These are phyloP conservation scores for Vanderwaltozyma tropicalis DNA, from an alignment of 805 yeast species.

Conservation along the genomic window DNA sequence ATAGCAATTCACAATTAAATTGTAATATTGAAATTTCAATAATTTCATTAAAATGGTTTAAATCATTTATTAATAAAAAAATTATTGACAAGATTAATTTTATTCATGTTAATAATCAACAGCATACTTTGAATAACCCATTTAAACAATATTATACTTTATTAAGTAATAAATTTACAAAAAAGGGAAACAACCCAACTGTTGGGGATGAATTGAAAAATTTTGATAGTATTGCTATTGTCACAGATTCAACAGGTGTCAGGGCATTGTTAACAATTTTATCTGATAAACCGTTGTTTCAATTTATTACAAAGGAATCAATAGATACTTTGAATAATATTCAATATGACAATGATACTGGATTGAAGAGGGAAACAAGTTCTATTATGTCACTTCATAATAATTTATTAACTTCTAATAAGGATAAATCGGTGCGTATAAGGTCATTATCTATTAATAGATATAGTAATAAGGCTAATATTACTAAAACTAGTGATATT, in stretches of 20 bases:
- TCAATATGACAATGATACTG: conserved; percentile 7
- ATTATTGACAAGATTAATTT: conserved; percentile 15
- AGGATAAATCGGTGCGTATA: conserved; percentile 26
- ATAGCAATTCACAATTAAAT: conserved; percentile 4
- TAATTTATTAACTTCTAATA: conserved; percentile 24
- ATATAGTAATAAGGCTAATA: conserved; percentile 5
- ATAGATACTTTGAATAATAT: conserved; percentile 19
- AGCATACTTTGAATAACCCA: conserved; percentile 12
- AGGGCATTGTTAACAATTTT: conserved; percentile 27
- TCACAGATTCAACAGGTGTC: conserved; percentile 28
- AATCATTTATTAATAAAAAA: conserved; percentile 17
- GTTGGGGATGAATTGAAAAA: background rate
- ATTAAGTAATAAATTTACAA: conserved; percentile 15
- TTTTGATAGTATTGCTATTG: conserved; percentile 20
- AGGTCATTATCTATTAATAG: conserved; percentile 21
- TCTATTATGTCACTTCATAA: conserved; percentile 24
- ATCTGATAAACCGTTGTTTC: conserved; percentile 26
- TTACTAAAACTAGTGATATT: conserved; percentile 7
- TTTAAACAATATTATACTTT: conserved; percentile 26
- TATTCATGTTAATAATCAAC: conserved; percentile 7
- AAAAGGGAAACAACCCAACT: background rate
- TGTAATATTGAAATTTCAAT: conserved; percentile 19
- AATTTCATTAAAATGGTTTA: conserved; percentile 26
- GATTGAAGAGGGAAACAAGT: conserved; percentile 22
- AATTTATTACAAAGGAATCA: conserved; percentile 22